phyloP scores from a whole-genome alignment of 2,329 filamentous ascomycete genomes.

The Colletotrichum cordylinicola region DNA sequence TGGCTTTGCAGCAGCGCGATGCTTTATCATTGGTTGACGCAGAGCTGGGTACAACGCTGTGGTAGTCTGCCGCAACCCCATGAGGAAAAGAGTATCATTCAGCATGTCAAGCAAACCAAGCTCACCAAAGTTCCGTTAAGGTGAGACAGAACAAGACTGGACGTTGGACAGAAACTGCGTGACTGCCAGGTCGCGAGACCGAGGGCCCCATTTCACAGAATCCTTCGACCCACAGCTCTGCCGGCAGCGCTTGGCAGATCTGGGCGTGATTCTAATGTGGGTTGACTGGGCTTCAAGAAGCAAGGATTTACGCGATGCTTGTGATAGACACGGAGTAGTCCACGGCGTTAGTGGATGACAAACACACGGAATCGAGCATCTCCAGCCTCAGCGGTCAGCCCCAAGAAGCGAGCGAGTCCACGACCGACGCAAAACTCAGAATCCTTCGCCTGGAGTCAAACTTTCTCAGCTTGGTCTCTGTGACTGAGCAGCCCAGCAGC shows the following conservation, averaged over 20 bases:
- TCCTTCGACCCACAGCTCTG: conserved; percentile 6
- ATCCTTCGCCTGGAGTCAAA: background rate
- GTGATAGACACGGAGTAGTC: background rate
- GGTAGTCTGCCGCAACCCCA: background rate
- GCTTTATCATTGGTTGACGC: background rate
- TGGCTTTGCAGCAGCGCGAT: background rate
- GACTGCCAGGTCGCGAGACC: background rate
- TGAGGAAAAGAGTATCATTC: background rate
- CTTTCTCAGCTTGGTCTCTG: background rate
- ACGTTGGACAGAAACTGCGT: background rate
- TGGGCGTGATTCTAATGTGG: background rate
- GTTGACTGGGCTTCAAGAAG: background rate
- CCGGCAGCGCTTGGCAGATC: background rate
- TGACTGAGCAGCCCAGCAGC: background rate
- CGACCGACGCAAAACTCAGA: background rate
- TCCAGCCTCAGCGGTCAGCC: background rate
- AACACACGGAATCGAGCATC: background rate
- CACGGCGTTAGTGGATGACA: background rate
- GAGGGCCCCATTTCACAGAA: background rate
- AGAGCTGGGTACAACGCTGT: background rate
- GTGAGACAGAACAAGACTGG: background rate
- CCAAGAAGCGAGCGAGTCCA: background rate
- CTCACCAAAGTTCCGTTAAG: background rate
- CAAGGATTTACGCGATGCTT: background rate
- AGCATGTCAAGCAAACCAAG: background rate